phyloP scores from a whole-genome alignment of 345 rosid species.

The Raphanus sativus region DNA sequence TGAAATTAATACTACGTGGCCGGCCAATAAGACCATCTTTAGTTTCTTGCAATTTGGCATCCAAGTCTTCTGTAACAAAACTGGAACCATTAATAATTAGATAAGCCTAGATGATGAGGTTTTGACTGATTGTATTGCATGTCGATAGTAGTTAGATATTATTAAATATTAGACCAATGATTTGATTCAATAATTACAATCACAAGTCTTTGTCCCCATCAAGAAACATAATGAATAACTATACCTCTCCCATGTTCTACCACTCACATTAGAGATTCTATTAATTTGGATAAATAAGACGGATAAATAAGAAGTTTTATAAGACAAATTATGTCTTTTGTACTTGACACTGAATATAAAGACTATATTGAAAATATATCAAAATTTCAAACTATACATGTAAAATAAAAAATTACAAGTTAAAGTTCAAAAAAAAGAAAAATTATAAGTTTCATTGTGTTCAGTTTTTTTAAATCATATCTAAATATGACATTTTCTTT shows the following conservation, averaged over 20 bases:
- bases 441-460: not conserved
- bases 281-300: not conserved
- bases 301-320: not conserved
- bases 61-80: conserved; percentile 6
- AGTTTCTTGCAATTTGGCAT: not conserved
- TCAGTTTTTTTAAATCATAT: not conserved
- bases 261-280: not conserved
- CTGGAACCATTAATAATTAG: conserved; percentile 18
- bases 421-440: too few relatives aligned
- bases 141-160: conserved; percentile 5
- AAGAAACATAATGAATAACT: conserved; percentile 24
- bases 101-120: conserved; percentile 16
- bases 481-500: not conserved
- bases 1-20: not conserved
- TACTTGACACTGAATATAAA: too few relatives aligned
- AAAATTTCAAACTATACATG: not conserved
- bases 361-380: too few relatives aligned
- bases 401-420: too few relatives aligned
- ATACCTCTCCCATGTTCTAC: conserved; percentile 26
- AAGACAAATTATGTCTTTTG: too few relatives aligned
- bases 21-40: not conserved
- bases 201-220: conserved; percentile 32
- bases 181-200: conserved; percentile 22
- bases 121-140: conserved; percentile 4
- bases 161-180: conserved; percentile 25